Base-by-base conservation (phyloP, 2,329 filamentous ascomycete species). In the Zymoseptoria brevis region DNA sequence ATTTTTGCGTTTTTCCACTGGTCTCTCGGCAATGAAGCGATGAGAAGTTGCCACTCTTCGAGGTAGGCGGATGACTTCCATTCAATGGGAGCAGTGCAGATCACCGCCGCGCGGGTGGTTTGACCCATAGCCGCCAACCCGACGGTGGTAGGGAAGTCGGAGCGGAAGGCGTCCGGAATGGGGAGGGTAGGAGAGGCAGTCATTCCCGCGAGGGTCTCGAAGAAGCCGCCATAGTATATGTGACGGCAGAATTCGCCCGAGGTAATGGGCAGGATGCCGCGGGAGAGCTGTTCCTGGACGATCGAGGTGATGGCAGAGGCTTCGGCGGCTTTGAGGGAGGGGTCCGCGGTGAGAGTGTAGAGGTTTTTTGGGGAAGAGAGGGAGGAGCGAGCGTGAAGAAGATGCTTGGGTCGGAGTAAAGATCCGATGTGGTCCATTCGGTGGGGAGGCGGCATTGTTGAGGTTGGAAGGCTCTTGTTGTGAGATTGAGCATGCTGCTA, bases 401-500 rank as follows among this genome's bases (percentile, higher is more conserved):
- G 80, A 50, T 79, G 74, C 56, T 82, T 72, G 0, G 86, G 85
- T 21, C 87, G 83, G 54, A 89, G 80, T 48, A 89, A 78, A 11
- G 86, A 88, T 56, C 87, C 87, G 60, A 88, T 80, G 63, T 89
- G 87, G 74, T 89, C 87, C 60, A 85, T 84, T 67, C 87, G 81
- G 72, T 87, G 88, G 53, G 83, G 86, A 48, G 82, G 81, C 3
- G 59, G 54, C 63, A 65, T 67, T 53, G 16, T 45, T 5, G 22
- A 24, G 22, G 22, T 24, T 24, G 22, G 22, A 4, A 24, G 3
- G 22, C 22, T 24, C 3, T 24, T 24, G 22, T 24, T 24, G 22
- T 24, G 22, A 24, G 3, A 24, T 24, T 24, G 22, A 24, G 22
- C 5, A 24, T 24, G 22, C 22, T 24, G 22, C 22, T 24, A 4